Conservation (phyloP, 2,329 filamentous ascomycete species). For the Fusarium albosuccineum region DNA sequence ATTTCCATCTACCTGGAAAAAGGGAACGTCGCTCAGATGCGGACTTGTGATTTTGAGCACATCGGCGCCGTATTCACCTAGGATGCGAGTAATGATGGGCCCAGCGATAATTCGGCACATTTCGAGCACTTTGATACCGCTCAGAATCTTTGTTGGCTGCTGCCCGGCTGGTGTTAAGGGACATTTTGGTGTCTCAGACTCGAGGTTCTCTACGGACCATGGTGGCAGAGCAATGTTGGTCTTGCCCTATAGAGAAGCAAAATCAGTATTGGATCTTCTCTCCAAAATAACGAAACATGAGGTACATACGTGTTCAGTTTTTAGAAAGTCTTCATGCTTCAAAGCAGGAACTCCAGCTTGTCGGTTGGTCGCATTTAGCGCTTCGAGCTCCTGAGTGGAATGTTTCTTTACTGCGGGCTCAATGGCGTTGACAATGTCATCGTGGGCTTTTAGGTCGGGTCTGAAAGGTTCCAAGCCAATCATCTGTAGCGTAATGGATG, state of each 20-base stretch:
- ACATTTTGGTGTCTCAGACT: slow-evolving; percentile 62
- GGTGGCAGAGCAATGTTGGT: slow-evolving; percentile 57
- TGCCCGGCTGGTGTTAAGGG: slow-evolving; percentile 49
- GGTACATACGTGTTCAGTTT: slow-evolving; percentile 59
- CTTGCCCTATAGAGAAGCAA: slow-evolving; percentile 56
- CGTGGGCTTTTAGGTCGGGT: slow-evolving; percentile 71
- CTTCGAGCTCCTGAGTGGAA: slow-evolving; percentile 68
- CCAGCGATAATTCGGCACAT: slow-evolving; percentile 82
- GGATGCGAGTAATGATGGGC: slow-evolving; percentile 76
- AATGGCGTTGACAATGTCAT: slow-evolving; percentile 69
- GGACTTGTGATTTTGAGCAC: slow-evolving; percentile 80
- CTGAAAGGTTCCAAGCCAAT: slow-evolving; percentile 73
- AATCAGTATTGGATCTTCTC: no score
- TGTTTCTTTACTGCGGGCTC: slow-evolving; percentile 69
- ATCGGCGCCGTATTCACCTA: slow-evolving; percentile 81
- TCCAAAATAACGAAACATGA: no score
- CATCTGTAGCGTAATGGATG: slow-evolving; percentile 77
- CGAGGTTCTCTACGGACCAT: slow-evolving; percentile 65
- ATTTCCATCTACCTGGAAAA: slow-evolving; percentile 80
- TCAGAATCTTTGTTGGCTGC: slow-evolving; percentile 52
- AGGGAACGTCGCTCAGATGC: slow-evolving; percentile 76
- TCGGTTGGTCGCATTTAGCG: slow-evolving; percentile 65
- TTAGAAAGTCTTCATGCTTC: slow-evolving; percentile 70
- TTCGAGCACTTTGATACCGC: slow-evolving; percentile 79
- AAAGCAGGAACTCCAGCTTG: slow-evolving; percentile 73